phyloP scores from a whole-genome alignment of 2,329 filamentous ascomycete species.

The Fusarium sp. region DNA sequence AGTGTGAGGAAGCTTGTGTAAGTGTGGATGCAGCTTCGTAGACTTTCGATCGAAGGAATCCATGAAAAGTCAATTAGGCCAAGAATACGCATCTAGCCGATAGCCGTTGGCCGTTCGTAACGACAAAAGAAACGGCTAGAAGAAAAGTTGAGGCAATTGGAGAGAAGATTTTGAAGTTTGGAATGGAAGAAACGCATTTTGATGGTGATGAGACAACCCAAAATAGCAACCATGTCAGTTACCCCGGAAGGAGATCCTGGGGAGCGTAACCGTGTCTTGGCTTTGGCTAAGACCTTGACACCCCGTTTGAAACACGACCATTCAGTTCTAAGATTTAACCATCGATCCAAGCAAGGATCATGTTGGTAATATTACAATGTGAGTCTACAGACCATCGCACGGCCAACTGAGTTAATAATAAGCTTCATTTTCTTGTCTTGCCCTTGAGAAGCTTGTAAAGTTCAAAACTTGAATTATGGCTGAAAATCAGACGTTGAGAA shows the following conservation, averaged over 20 bases:
- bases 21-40: slow-evolving; percentile 1
- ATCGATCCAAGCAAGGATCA: neutral
- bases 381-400: neutral
- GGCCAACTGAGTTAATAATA: neutral
- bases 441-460: neutral
- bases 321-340: neutral
- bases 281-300: slow-evolving; percentile 8
- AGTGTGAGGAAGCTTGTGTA: slow-evolving; percentile 21
- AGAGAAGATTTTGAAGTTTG: neutral
- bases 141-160: neutral
- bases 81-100: slow-evolving; percentile 17
- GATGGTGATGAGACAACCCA: slow-evolving; percentile 16
- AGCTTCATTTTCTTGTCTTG: neutral
- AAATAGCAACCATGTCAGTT: slow-evolving; percentile 32
- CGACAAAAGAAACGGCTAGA: neutral
- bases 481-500: neutral
- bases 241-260: slow-evolving; percentile 16
- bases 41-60: slow-evolving; percentile 18
- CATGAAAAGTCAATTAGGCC: slow-evolving; percentile 30
- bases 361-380: neutral
- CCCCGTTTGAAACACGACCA: neutral
- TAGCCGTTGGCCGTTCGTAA: slow-evolving; percentile 18
- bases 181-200: slow-evolving; percentile 10
- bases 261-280: slow-evolving; percentile 18
- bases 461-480: neutral